These are phyloP conservation scores for Ogataea polymorpha DNA, from an alignment of 805 yeast species.

Conservation along the genomic window DNA sequence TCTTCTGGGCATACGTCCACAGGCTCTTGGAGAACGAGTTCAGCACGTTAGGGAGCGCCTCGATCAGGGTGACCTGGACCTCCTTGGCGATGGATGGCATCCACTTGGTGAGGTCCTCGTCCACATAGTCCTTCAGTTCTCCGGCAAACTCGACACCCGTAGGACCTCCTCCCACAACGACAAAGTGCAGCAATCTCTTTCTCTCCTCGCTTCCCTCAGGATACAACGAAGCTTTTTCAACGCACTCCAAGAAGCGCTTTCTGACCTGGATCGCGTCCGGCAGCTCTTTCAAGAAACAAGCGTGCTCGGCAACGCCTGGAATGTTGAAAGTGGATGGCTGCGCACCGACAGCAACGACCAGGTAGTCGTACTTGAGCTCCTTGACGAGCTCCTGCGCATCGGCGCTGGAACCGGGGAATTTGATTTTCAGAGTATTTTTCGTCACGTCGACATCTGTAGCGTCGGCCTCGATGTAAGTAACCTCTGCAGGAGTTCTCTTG, in stretches of 20 bases:
- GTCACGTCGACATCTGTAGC: conserved; percentile 49
- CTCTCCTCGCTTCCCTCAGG: conserved; percentile 52
- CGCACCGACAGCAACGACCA: conserved; percentile 57
- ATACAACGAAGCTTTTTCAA: conserved; percentile 52
- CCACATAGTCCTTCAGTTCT: conserved; percentile 54
- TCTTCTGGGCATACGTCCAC: conserved; percentile 50
- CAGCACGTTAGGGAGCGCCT: conserved; percentile 53
- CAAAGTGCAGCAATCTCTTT: conserved; percentile 48
- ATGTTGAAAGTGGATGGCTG: conserved; percentile 56
- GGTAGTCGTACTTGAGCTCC: conserved; percentile 40
- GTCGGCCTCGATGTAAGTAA: conserved; percentile 53
- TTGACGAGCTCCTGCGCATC: conserved; percentile 24
- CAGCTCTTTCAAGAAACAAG: conserved; percentile 50
- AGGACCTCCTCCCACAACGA: conserved; percentile 59
- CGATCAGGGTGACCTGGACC: conserved; percentile 47
- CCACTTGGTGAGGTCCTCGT: conserved; percentile 52
- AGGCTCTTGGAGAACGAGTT: conserved; percentile 49
- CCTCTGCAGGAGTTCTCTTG: conserved; percentile 48
- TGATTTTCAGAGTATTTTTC: conserved; percentile 42
- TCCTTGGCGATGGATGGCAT: conserved; percentile 52
- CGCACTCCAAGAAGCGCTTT: conserved; percentile 46
- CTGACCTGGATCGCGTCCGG: conserved; percentile 48
- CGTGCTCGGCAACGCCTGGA: conserved; percentile 55
- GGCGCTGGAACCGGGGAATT: conserved; percentile 40
- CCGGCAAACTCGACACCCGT: conserved; percentile 60